Evolutionary conservation across 305 asterid genomes (phyloP), one percentile per base, ranked within the genome.

Genomic region (Caryopteris hybrid): DNA sequence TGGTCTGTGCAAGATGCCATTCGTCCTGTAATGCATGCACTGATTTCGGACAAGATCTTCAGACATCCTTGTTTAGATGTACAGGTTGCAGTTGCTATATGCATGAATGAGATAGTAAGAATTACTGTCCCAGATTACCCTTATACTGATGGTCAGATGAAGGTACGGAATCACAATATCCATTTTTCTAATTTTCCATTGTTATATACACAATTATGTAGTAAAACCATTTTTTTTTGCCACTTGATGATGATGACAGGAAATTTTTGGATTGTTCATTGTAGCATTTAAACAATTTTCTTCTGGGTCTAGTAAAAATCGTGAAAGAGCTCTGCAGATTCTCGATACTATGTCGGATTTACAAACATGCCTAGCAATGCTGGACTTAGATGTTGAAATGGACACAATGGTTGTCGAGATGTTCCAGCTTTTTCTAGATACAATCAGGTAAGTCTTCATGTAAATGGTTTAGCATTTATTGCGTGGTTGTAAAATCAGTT

Each of bases 61-160:
- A 42, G 45, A 41, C 83, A 85, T 74, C 33, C 76, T 62, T 68
- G 69, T 71, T 38, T 11, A 38, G 68, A 73, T 59, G 68, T 85
- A 51, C 80, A 74, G 68, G 66, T 81, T 73, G 77, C 74, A 10
- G 80, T 81, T 47, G 77, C 71, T 5, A 66, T 75, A 51, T 85
- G 91, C 68, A 42, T 79, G 56, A 60, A 41, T 23, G 80, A 83
- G 72, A 56, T 83, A 42, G 57, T 73, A 12, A 75, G 84, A 73
- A 69, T 83, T 14, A 73, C 81, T 12, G 81, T 81, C 18, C 87
- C 89, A 0, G 56, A 53, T 9, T 56, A 16, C 36, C 82, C 85
- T 18, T 85, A 79, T 25, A 39, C 12, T 11, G 78, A 78, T 33
- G 75, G 51, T 8, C 29, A n/a, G 21, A 79, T 81, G 84, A 80